Percentiles rank a stretch among this genome's conserved stretches.
phyloP scores from a whole-genome alignment of 257 asterid genomes.

The Jasminum sambac region DNA sequence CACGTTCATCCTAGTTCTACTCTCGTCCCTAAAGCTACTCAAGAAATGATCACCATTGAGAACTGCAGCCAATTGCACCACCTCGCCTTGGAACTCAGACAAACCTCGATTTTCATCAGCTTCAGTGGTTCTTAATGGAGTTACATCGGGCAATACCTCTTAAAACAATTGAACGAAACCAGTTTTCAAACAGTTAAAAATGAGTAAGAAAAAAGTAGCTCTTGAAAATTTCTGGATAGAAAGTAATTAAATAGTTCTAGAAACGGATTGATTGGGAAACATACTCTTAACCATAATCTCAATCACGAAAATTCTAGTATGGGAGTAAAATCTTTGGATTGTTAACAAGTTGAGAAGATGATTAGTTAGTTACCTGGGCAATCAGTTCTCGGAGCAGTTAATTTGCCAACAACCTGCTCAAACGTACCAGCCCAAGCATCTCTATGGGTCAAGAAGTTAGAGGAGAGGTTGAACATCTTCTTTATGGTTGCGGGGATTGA shows the following conservation, averaged over 20 bases:
- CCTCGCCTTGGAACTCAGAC: conserved; percentile 72
- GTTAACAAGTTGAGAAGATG: not conserved
- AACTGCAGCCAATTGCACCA: conserved; percentile 71
- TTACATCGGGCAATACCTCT: conserved; percentile 65
- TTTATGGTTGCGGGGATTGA: conserved; percentile 80
- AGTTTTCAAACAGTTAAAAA: too few relatives aligned
- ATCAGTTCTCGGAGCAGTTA: conserved; percentile 72
- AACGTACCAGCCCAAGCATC: conserved; percentile 93
- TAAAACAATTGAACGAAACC: conserved; percentile 17
- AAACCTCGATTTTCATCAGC: conserved; percentile 49
- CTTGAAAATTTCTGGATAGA: too few relatives aligned
- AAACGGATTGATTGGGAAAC: too few relatives aligned
- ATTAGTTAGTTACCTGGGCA: conserved; percentile 85
- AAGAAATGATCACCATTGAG: conserved; percentile 70
- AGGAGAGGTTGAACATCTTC: conserved; percentile 67
- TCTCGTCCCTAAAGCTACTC: conserved; percentile 54
- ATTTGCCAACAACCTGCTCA: conserved; percentile 58
- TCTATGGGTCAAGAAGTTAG: conserved; percentile 75
- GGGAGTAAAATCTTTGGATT: too few relatives aligned
- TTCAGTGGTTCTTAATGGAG: conserved; percentile 45
- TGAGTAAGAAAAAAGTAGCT: too few relatives aligned
- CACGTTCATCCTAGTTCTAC: conserved; percentile 64
- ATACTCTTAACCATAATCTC: too few relatives aligned
- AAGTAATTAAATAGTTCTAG: too few relatives aligned
- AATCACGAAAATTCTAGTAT: too few relatives aligned